Evolutionary conservation across 2,329 filamentous ascomycete genomes (phyloP), one percentile per base, ranked within the genome.

Genomic region (Fusarium sp.): DNA sequence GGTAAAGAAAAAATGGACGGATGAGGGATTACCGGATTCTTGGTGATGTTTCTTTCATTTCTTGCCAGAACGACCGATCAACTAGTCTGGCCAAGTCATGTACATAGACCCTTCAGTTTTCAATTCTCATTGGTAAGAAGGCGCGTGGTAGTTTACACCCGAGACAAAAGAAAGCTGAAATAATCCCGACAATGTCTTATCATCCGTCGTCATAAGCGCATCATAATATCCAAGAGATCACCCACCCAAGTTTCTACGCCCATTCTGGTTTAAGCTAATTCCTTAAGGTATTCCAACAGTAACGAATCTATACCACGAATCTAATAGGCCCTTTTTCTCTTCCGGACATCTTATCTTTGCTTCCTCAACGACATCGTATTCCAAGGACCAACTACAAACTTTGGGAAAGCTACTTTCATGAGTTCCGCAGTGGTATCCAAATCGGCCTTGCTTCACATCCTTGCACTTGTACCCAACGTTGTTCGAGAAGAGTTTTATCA

Each of bases 291-390:
- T 1, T 8, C 45, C 10, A 47, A 4, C 9, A 6, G 6, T 6
- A 10, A 25, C 20, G 12, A 25, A 20, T 13, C 31, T 20, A 2
- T 11, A 15, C 12, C 15, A 18, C 0, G 12, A 1, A 4, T 11
- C 0, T 9, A 7, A 4, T 15, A 13, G 10, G 9, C 6, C 47
- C 0, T 0, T 14, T 0, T 20, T 25, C 0, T 20, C n/a, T 36
- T 50, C 31, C 9, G 13, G 6, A 12, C 2, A 6, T 25, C 47
- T 50, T 20, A 5, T 20, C 22, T n/a, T 25, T 4, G 25, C 36
- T 18, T 29, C 35, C 3, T 31, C 25, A 10, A 17, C 29, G 3
- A 39, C 14, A 6, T 53, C 35, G 13, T 53, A 31, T 54, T 55
- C 52, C 11, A 55, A 15, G 4, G 15, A 7, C 52, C 25, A 55